Conservation (phyloP, 768 basidiomycete genomes). For the Scleroderma citrinum region DNA sequence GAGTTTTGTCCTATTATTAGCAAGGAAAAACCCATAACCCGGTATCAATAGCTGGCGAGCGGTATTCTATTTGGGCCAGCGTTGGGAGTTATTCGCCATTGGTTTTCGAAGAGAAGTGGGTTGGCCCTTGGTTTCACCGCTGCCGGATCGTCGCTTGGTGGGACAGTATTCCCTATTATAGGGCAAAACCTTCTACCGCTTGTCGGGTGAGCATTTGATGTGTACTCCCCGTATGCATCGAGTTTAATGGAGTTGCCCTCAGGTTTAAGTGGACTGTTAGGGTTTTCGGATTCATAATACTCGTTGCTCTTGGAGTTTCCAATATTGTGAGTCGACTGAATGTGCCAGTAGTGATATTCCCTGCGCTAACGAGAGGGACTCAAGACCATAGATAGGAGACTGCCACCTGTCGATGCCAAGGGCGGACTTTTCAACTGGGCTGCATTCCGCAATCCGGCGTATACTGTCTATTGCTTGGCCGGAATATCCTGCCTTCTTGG, state of each 20-base stretch:
- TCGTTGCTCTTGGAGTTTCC: constrained; percentile 44
- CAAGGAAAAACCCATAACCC: not conserved
- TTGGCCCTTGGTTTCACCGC: constrained; percentile 59
- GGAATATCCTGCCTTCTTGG: constrained; percentile 58
- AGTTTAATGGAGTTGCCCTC: not conserved
- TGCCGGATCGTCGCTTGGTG: constrained; percentile 62
- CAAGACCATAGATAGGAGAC: constrained; percentile 36
- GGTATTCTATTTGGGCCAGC: constrained; percentile 63
- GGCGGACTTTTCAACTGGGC: constrained; percentile 55
- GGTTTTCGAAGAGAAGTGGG: constrained; percentile 58
- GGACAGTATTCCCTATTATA: constrained; percentile 59
- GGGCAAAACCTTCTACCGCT: constrained; percentile 47
- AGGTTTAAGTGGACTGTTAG: constrained; percentile 81
- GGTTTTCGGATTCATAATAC: constrained; percentile 57
- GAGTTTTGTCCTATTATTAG: constrained; percentile 16
- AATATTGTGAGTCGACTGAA: constrained; percentile 42
- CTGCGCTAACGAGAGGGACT: not conserved
- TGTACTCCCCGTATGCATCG: not conserved
- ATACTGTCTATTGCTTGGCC: constrained; percentile 51
- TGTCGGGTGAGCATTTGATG: constrained; percentile 42
- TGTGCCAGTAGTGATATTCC: too few species aligned
- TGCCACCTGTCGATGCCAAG: constrained; percentile 46
- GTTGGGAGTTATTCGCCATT: constrained; percentile 58
- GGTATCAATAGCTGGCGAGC: constrained; percentile 26
- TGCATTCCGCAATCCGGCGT: constrained; percentile 44